Evolutionary conservation across 768 basidiomycete genomes (phyloP).

Genomic region (Cystobasidium onofrii): DNA sequence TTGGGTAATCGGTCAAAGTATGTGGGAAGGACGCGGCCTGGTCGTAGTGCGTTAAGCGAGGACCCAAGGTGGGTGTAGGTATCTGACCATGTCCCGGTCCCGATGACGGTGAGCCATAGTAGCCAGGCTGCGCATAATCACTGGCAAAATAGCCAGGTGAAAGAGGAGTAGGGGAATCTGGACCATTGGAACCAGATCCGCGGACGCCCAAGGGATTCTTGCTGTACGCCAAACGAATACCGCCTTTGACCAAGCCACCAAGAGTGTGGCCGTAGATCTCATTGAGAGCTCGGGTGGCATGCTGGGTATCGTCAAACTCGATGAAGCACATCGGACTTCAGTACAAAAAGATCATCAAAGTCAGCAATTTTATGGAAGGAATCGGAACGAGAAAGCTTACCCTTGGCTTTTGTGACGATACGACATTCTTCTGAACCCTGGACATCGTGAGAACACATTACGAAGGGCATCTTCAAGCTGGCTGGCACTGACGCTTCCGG

Average conservation of each 20-base stretch:
- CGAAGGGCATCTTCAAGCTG: constrained; percentile 80
- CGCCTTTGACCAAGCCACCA: constrained; percentile 82
- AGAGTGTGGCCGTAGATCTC: constrained; percentile 87
- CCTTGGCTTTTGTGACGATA: constrained; percentile 75
- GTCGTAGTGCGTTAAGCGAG: background rate
- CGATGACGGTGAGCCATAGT: background rate
- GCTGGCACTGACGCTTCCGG: constrained; percentile 58
- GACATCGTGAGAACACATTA: constrained; percentile 66
- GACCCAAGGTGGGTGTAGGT: background rate
- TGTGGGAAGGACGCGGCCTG: background rate
- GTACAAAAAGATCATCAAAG: too few species aligned
- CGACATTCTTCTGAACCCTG: constrained; percentile 82
- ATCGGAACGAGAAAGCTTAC: background rate
- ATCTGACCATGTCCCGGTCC: background rate
- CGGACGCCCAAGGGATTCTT: constrained; percentile 45
- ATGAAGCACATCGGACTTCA: constrained; percentile 99
- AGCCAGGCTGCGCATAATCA: background rate
- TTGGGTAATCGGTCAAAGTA: background rate
- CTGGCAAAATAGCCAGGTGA: constrained; percentile 30
- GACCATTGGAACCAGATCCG: background rate
- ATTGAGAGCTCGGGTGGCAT: constrained; percentile 75
- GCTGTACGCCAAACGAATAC: constrained; percentile 90
- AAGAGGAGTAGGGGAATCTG: constrained; percentile 12
- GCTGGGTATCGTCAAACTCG: constrained; percentile 87
- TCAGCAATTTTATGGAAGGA: background rate